Evolutionary conservation across 2,329 filamentous ascomycete species (phyloP), one percentile per base, ranked within the genome.

Genomic region (Fusarium pininemorale): DNA sequence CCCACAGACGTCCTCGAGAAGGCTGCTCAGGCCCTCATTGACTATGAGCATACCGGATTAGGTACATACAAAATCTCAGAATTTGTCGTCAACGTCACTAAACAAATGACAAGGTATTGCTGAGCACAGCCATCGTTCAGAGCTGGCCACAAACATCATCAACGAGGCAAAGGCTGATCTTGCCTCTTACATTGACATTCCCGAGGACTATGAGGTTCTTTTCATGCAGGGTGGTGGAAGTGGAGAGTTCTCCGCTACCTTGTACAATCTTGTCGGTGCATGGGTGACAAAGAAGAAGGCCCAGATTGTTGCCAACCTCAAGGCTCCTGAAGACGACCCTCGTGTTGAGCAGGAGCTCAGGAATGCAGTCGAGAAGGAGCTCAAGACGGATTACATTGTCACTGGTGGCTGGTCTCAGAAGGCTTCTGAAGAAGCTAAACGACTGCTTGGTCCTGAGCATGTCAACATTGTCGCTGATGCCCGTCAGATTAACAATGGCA

Each of bases 371-470:
- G 87, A 92, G 57, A 85, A 89, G 63, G 89, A 96, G 67, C 85
- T 98, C 75, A 93, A 92, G 84, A 82, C 97, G 48, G 96, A 98
- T 83, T 98, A 98, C 83, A 84, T 98, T 51, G 90, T 98, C 61
- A 98, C 96, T 7, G 96, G 96, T 61, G 91, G 92, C 61, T 98
- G 95, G 84, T 97, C 94, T 24, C 86, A 94, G 75, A 98, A 98
- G 85, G 95, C 95, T 18, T 92, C 90, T 41, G 92, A 95, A 81
- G 96, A 98, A 84, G 95, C 93, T 8, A 87, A 87, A 66, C 88
- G 95, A 61, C 86, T 98, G 15, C 82, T 98, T 6, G 95, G 96
- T 26, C 83, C 91, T 5, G 90, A 95, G 80, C 87, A 93, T 75
- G 92, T 98, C 82, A 97, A 98, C 81, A 84, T 77, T 38, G 95